Conservation (phyloP, 139 green algal genomes). For the Parachlorella kessleri region DNA sequence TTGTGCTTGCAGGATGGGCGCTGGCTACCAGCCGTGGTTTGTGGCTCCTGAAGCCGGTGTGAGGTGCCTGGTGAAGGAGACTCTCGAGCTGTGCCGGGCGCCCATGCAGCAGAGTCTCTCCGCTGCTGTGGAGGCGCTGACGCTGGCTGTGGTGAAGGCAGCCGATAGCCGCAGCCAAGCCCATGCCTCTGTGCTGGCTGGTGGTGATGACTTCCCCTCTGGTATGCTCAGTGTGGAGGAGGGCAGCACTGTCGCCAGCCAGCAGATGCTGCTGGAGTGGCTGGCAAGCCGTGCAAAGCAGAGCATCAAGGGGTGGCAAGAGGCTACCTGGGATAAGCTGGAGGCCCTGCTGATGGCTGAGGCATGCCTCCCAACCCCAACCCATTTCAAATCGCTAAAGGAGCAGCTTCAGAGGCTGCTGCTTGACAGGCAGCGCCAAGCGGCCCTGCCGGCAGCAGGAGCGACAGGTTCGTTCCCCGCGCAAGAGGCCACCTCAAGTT, state of each 20-base stretch:
- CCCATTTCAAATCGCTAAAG: background rate
- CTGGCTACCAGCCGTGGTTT: background rate
- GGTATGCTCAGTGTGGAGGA: too few species aligned
- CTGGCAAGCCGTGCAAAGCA: background rate
- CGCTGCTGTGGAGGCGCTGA: background rate
- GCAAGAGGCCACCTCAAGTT: too few species aligned
- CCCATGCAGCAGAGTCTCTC: background rate
- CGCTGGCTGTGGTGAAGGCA: background rate
- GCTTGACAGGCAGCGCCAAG: too few species aligned
- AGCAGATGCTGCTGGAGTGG: background rate
- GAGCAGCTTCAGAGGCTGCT: background rate
- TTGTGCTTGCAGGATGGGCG: background rate
- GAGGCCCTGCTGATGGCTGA: background rate
- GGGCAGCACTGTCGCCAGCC: background rate
- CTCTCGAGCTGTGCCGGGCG: background rate
- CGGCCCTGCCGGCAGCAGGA: too few species aligned
- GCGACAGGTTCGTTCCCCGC: too few species aligned
- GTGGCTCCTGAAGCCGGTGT: slow-evolving; percentile 11
- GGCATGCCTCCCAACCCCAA: background rate
- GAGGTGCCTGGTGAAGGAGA: background rate
- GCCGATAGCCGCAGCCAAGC: background rate
- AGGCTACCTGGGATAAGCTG: background rate
- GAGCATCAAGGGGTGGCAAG: background rate
- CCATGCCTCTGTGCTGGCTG: background rate
- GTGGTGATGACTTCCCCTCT: background rate